Evolutionary conservation across 2,329 filamentous ascomycete genomes (phyloP), one percentile per base, ranked within the genome.

Genomic region (Apiospora malaysiana): DNA sequence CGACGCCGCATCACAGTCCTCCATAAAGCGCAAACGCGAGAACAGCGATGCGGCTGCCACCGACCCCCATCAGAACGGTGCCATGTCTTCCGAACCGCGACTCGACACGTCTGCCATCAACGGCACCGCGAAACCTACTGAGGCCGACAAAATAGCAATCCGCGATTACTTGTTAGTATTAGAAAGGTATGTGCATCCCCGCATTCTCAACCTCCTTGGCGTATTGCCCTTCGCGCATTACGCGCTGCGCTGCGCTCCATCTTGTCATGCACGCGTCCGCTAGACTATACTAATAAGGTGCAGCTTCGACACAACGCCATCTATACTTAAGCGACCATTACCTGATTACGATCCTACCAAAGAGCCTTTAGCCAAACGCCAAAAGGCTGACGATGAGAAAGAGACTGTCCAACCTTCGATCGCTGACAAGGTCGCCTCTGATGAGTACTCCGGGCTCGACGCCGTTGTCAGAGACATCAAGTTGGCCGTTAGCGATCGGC

Each of bases 391-490:
- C 9, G 67, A 68, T 18, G 16, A 85, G 68, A 85, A 86, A 65
- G 78, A 78, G 45, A 76, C 79, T 45, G 76, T 81, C 46, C 73
- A 75, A n/a, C 75, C 75, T 23, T 86, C 84, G 72, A 87, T 91
- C 72, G 81, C 84, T 71, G 87, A 89, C 75, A 90, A 89, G 81
- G 82, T 88, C 68, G 78, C 81, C 32, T 81, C 83, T 67, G 83
- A 85, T 74, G 79, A 78, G 43, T 92, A 92, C 77, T 84, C 85
- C 37, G 86, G 88, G 73, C 81, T 94, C 63, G 91, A 93, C 40
- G 89, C 92, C 72, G 83, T 93, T 56, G 87, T 92, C 21, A 80
- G 85, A 68, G 90, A 92, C 72, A 79, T 91, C 56, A 82, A 85
- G 75, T 76, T 81, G 42, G 84, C 84, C 72, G 82, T 87, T 74